These are phyloP conservation scores for Vaccinium macrocarpon DNA, from an alignment of 148 eudicot genomes.

Conservation along the genomic window DNA sequence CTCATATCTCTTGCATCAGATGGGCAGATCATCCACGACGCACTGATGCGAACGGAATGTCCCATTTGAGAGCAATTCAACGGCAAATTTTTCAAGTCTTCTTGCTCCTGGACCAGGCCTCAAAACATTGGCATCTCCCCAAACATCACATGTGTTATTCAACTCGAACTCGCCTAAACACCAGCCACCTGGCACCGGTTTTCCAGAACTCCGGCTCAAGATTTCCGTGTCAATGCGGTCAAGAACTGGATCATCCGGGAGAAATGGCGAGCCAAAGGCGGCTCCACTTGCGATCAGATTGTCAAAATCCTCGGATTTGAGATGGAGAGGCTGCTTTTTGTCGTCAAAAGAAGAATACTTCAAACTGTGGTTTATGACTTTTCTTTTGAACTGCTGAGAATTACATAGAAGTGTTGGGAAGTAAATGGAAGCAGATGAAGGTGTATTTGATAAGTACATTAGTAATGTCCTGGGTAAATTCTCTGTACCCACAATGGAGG, in stretches of 20 bases:
- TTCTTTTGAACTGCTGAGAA: conserved; percentile 58
- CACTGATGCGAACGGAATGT: conserved; percentile 53
- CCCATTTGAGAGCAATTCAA: conserved; percentile 50
- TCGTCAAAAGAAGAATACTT: conserved; percentile 47
- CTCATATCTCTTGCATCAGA: conserved; percentile 12
- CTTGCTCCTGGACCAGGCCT: conserved; percentile 81
- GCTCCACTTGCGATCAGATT: conserved; percentile 59
- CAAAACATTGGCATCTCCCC: conserved; percentile 88
- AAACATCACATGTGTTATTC: conserved; percentile 47
- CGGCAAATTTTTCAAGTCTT: conserved; percentile 55
- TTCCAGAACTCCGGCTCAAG: conserved; percentile 49
- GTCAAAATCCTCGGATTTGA: conserved; percentile 48
- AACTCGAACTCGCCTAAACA: conserved; percentile 61
- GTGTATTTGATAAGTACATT: conserved; percentile 83
- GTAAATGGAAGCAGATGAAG: conserved; percentile 57
- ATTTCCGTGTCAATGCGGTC: conserved; percentile 69
- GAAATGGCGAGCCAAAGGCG: conserved; percentile 71
- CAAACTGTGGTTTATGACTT: conserved; percentile 63
- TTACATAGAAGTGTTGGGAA: conserved; percentile 87
- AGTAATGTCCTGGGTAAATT: conserved; percentile 81
- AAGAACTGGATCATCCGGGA: conserved; percentile 57
- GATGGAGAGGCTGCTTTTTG: conserved; percentile 38
- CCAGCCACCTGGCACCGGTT: conserved; percentile 91
- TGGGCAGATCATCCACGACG: conserved; percentile 36
- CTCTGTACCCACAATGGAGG: conserved; percentile 64